Evolutionary conservation across 2,329 filamentous ascomycete species (phyloP).

Genomic region (Hirsutella thompsonii): DNA sequence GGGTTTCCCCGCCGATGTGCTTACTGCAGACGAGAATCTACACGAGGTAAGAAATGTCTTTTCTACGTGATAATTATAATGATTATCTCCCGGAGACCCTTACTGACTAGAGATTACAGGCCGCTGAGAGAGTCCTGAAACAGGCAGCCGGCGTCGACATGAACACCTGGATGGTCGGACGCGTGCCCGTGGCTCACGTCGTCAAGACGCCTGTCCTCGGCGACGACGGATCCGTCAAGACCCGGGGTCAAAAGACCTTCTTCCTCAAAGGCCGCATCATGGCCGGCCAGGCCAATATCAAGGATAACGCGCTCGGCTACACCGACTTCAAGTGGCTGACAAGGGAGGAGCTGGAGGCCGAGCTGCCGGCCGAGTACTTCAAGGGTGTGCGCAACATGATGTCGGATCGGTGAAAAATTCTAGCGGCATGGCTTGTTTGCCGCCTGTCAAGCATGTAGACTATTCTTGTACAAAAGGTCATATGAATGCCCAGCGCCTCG

Average conservation of each 20-base stretch:
- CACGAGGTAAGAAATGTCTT: too few species aligned
- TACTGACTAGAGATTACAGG: conserved; percentile 34
- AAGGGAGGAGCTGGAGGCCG: conserved; percentile 68
- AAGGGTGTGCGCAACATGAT: conserved; percentile 71
- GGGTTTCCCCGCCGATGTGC: conserved; percentile 65
- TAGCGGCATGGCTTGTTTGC: conserved; percentile 1
- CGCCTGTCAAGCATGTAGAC: background rate
- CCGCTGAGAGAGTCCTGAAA: conserved; percentile 65
- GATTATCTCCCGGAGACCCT: too few species aligned
- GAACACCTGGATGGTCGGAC: conserved; percentile 97
- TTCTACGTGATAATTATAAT: too few species aligned
- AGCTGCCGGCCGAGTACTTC: conserved; percentile 58
- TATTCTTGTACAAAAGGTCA: background rate
- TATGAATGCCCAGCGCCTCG: background rate
- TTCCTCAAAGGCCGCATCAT: conserved; percentile 95
- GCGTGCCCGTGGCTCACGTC: conserved; percentile 74
- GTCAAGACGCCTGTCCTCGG: conserved; percentile 38
- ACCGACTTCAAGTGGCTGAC: conserved; percentile 86
- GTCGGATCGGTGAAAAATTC: conserved; percentile 45
- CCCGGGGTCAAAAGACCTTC: conserved; percentile 70
- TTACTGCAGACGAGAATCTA: conserved; percentile 62
- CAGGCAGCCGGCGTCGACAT: conserved; percentile 81
- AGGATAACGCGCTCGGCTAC: conserved; percentile 57
- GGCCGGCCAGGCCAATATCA: conserved; percentile 83
- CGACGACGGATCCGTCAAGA: conserved; percentile 26